Percentiles rank a stretch among this genome's conserved stretches.
These are phyloP conservation scores for Trametes versicolor DNA, from an alignment of 1,284 basidiomycete genomes.

Conservation along the genomic window DNA sequence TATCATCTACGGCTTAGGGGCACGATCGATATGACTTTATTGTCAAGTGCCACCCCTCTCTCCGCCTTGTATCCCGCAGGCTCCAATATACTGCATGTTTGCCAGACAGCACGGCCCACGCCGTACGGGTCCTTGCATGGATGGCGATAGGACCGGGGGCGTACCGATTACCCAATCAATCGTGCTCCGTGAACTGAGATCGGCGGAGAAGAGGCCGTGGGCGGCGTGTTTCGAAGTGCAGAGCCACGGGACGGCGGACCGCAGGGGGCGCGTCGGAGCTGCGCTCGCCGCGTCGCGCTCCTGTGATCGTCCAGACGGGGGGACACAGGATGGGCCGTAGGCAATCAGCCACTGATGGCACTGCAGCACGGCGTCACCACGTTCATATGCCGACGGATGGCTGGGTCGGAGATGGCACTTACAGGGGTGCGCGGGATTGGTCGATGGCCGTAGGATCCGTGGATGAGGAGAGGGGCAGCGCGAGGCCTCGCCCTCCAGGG, in stretches of 20 bases:
- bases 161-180: constrained; percentile 6
- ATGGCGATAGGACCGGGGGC: constrained; percentile 1
- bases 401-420: constrained; percentile 1
- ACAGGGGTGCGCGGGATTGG: background rate
- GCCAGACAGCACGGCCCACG: background rate
- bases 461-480: background rate
- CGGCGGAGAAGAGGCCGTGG: constrained; percentile 17
- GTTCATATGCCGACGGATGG: constrained; percentile 2
- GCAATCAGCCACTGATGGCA: constrained; percentile 16
- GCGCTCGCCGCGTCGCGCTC: constrained; percentile 17
- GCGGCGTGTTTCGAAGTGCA: constrained; percentile 20
- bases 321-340: constrained; percentile 15
- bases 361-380: constrained; percentile 4
- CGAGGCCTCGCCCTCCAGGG: constrained; percentile 5
- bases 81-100: constrained; percentile 16
- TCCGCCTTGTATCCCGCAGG: constrained; percentile 10
- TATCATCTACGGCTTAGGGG: constrained; percentile 20
- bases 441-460: background rate
- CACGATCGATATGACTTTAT: constrained; percentile 20
- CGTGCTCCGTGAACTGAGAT: constrained; percentile 22
- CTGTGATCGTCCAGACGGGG: constrained; percentile 16
- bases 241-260: constrained; percentile 24
- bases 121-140: background rate
- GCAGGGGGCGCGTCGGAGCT: constrained; percentile 13
- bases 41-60: constrained; percentile 17